phyloP scores from a whole-genome alignment of 495 filamentous ascomycete species.

The Aspergillus incahuasiensis region DNA sequence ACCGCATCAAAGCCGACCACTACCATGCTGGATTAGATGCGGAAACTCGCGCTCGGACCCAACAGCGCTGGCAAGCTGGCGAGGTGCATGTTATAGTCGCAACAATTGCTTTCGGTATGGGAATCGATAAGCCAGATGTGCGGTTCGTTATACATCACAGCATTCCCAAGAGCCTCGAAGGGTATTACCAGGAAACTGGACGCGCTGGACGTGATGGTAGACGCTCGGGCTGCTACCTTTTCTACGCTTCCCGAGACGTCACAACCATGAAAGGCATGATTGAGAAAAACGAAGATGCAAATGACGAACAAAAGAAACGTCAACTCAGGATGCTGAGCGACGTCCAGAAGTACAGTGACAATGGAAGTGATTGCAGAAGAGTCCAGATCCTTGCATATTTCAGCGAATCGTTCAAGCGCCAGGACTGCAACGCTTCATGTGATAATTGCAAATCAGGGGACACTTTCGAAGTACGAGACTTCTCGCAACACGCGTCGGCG shows the following conservation, averaged over 20 bases:
- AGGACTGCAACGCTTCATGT: conserved; percentile 68
- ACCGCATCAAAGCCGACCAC: conserved; percentile 68
- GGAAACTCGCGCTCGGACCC: conserved; percentile 58
- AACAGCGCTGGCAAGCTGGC: conserved; percentile 77
- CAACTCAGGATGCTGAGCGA: conserved; percentile 79
- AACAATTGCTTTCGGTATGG: conserved; percentile 99
- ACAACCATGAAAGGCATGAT: conserved; percentile 68
- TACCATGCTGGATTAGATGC: conserved; percentile 79
- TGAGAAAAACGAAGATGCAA: conserved; percentile 62
- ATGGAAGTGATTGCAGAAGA: conserved; percentile 76
- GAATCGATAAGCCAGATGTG: conserved; percentile 94
- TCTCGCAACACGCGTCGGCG: conserved; percentile 64
- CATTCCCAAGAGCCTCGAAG: conserved; percentile 92
- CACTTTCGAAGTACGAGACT: conserved; percentile 66
- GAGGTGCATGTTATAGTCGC: conserved; percentile 85
- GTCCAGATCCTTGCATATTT: conserved; percentile 90
- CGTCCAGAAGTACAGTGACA: conserved; percentile 84
- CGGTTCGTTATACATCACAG: conserved; percentile 92
- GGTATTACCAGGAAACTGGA: conserved; percentile 96
- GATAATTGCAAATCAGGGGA: conserved; percentile 78
- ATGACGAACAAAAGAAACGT: conserved; percentile 69
- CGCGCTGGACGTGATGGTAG: conserved; percentile 90
- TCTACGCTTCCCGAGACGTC: conserved; percentile 73
- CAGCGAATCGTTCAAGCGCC: conserved; percentile 69
- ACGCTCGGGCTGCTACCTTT: conserved; percentile 83